Percentiles rank a stretch among this genome's conserved stretches.
Conservation (phyloP, 805 yeast genomes). For the Candida nemodendra region DNA sequence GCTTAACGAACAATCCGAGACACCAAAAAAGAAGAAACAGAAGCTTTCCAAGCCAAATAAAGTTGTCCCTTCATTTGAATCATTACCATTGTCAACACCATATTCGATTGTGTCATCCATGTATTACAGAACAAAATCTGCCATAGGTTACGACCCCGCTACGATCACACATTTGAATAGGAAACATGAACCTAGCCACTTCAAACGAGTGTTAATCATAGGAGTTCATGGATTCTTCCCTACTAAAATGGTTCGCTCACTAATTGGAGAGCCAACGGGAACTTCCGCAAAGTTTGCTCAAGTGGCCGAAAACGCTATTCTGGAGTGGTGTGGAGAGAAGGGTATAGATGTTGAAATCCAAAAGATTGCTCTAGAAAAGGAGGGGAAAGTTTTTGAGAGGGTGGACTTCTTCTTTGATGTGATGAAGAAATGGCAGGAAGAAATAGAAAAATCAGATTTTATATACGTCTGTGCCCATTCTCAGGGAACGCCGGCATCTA, state of each 20-base stretch:
- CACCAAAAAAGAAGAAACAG: slow-evolving; percentile 14
- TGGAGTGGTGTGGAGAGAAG: slow-evolving; percentile 59
- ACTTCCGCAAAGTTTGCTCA: slow-evolving; percentile 87
- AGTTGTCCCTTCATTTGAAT: slow-evolving; percentile 30
- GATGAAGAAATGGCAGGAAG: slow-evolving; percentile 60
- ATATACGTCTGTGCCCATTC: slow-evolving; percentile 93
- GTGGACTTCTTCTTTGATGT: slow-evolving; percentile 77
- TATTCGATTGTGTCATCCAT: slow-evolving; percentile 12
- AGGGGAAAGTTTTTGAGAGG: slow-evolving; percentile 85
- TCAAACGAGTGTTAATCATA: slow-evolving; percentile 69
- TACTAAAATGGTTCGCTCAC: slow-evolving; percentile 73
- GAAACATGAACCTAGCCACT: slow-evolving; percentile 18
- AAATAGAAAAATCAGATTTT: slow-evolving; percentile 60
- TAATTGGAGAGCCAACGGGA: slow-evolving; percentile 95
- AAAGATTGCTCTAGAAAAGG: slow-evolving; percentile 90
- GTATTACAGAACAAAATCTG: slow-evolving; percentile 13
- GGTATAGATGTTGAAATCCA: slow-evolving; percentile 57
- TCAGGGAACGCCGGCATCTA: slow-evolving; percentile 92
- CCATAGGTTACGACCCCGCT: slow-evolving; percentile 15
- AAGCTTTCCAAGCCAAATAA: slow-evolving; percentile 16
- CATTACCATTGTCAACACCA: slow-evolving; percentile 25
- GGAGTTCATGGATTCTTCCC: slow-evolving; percentile 99
- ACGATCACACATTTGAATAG: slow-evolving; percentile 20
- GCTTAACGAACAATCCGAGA: slow-evolving; percentile 1
- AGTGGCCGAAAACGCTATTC: slow-evolving; percentile 81